Base-by-base conservation (phyloP, 2,329 filamentous ascomycete species). In the Tolypocladium tundrense region DNA sequence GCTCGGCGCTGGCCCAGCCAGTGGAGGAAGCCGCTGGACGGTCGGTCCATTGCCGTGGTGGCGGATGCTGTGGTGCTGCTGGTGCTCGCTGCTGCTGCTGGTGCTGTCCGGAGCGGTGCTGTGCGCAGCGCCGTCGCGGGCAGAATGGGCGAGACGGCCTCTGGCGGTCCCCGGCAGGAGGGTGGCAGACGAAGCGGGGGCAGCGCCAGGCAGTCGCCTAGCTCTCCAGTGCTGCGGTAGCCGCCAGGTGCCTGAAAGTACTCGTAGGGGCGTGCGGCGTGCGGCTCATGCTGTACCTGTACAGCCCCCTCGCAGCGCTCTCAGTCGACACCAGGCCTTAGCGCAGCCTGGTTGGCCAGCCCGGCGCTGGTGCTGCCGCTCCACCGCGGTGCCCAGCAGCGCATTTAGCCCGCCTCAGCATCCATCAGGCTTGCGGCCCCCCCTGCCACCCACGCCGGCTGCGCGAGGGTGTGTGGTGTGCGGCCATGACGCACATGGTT, bases 401-500 rank as follows among this genome's bases (percentile, higher is more conserved):
- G 31, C 31, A 33, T 33, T 33, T 33, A 33, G 31, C 31, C 31
- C 31, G 7, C 39, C 39, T 40, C 39, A 40, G 39, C 24, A 31
- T 50, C 45, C 45, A 27, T 50, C 45, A 19, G 45, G 45, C 48
- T 14, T 16, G 43, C 24, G 31, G 7, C 6, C 31, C 31, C 31
- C 31, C 31, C 31, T 33, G 27, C 27, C 45, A 50, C 45, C 14
- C 39, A 13, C 48, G 19, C 19, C 48, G n/a, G 45, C 13, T 16
- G 35, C 35, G 13, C 35, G 40, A n/a, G 40, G 19, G 40, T 33
- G 45, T 33, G 45, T 33, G 27, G 45, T 35, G 24, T 35, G 55
- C 50, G 54, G 57, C 57, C 63, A 66, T 66, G 64, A 66, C 64
- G 64, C 63, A 66, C 64, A 65, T 66, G 61, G 61, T 63, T 63